A percentile compares a stretch with the other conserved stretches of the same genome.
Evolutionary conservation across 2,329 filamentous ascomycete species (phyloP).

Genomic region (Pseudonectria foliicola): DNA sequence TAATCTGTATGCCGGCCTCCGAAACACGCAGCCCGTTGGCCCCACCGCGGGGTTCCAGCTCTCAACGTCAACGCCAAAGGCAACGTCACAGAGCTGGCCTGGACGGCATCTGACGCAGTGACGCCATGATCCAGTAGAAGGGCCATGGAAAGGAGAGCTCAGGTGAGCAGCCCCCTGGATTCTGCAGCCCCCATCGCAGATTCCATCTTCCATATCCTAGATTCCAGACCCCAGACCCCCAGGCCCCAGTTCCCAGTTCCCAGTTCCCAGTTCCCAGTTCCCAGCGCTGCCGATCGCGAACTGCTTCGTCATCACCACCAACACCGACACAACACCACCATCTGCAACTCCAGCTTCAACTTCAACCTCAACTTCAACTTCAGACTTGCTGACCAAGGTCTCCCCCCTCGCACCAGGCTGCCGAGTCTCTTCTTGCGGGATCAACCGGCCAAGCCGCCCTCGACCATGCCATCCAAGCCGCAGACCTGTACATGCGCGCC

Average conservation of each 20-base stretch:
- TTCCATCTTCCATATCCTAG: no score
- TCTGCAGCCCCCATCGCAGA: no score
- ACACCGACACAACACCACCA: no score
- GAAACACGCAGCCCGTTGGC: not conserved
- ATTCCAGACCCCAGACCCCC: no score
- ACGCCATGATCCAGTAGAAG: slow-evolving; percentile 18
- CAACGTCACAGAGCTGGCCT: slow-evolving; percentile 2
- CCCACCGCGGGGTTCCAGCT: slow-evolving; percentile 2
- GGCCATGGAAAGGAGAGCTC: slow-evolving; percentile 32
- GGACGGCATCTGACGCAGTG: slow-evolving; percentile 4
- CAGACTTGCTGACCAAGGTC: no score
- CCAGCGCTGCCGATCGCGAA: no score
- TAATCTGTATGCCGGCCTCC: not conserved
- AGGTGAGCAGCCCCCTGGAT: slow-evolving; percentile 23
- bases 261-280: no score
- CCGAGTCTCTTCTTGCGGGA: slow-evolving; percentile 30
- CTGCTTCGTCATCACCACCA: no score
- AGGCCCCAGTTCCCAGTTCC: no score
- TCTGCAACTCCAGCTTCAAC: no score
- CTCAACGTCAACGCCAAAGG: slow-evolving; percentile 3
- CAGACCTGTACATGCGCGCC: slow-evolving; percentile 76
- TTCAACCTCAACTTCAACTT: not conserved
- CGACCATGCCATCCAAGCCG: slow-evolving; percentile 65
- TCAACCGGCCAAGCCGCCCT: slow-evolving; percentile 52
- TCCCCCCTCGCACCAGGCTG: no score